phyloP scores from a whole-genome alignment of 225 moss, liverwort and hornwort genomes.

The Pseudisothecium myosuroides region DNA sequence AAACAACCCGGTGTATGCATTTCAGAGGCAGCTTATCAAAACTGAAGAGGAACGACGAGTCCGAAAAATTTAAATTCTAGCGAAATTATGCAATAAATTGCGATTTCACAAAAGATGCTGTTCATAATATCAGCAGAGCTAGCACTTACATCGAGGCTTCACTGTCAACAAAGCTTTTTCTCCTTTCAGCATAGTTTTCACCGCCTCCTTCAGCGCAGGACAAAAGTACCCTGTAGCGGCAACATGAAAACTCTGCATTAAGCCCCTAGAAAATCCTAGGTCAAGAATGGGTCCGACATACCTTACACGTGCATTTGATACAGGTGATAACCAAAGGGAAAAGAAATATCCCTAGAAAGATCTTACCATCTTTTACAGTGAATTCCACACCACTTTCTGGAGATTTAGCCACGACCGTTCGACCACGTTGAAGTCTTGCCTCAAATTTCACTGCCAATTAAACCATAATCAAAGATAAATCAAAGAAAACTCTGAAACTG shows the following conservation, averaged over 20 bases:
- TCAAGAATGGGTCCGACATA: not conserved
- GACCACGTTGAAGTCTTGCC: constrained; percentile 41
- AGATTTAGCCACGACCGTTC: constrained; percentile 40
- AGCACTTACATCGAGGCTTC: constrained; percentile 76
- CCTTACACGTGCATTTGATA: not conserved
- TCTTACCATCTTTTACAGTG: constrained; percentile 55
- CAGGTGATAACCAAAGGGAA: not conserved
- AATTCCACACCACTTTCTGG: constrained; percentile 79
- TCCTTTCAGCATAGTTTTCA: constrained; percentile 75
- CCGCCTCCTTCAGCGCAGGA: constrained; percentile 53
- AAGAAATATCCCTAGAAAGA: not conserved
- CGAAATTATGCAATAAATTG: not conserved
- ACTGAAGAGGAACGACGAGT: not conserved
- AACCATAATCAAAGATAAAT: not conserved
- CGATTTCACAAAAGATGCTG: not conserved
- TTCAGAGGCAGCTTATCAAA: not conserved
- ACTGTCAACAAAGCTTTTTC: constrained; percentile 68
- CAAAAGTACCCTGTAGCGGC: constrained; percentile 50
- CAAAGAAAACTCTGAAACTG: not conserved
- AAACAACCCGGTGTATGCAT: not conserved
- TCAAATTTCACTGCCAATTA: constrained; percentile 61
- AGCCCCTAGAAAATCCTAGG: not conserved
- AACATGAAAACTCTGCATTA: not conserved
- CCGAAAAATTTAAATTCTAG: not conserved
- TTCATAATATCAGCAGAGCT: not conserved